Evolutionary conservation across 192 early-diverging fungal species (phyloP).

Genomic region (Podila verticillata): DNA sequence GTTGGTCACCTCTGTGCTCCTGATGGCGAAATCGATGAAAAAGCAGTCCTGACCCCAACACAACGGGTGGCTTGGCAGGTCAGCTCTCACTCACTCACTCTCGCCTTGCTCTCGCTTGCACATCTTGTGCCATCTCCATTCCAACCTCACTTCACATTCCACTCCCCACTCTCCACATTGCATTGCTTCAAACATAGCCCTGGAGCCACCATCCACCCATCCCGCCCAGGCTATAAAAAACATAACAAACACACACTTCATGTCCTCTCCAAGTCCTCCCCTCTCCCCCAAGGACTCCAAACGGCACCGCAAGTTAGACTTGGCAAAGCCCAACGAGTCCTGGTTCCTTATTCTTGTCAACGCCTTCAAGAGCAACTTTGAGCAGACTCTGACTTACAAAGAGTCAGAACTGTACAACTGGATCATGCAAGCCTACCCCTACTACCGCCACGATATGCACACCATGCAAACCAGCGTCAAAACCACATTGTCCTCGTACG

Average conservation of each 20-base stretch:
- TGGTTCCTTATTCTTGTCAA: conserved; percentile 56
- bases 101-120: not conserved
- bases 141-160: no score
- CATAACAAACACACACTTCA: not conserved
- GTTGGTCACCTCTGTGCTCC: no score
- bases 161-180: no score
- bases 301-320: conserved; percentile 20
- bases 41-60: no score
- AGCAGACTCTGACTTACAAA: conserved; percentile 54
- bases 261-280: conserved; percentile 16
- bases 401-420: conserved; percentile 52
- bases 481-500: conserved; percentile 46
- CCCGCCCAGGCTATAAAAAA: not conserved
- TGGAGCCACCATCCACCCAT: not conserved
- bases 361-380: conserved; percentile 57
- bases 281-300: conserved; percentile 1
- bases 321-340: conserved; percentile 48
- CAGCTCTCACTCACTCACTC: no score
- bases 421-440: conserved; percentile 55
- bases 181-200: not conserved
- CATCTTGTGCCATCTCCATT: conserved; percentile 4
- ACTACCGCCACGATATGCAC: conserved; percentile 48
- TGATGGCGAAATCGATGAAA: no score
- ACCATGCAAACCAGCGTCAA: conserved; percentile 54
- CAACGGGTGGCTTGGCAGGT: no score